Evolutionary conservation across 148 eudicot genomes (phyloP).

Genomic region (Amaranthus hypochondriacus): DNA sequence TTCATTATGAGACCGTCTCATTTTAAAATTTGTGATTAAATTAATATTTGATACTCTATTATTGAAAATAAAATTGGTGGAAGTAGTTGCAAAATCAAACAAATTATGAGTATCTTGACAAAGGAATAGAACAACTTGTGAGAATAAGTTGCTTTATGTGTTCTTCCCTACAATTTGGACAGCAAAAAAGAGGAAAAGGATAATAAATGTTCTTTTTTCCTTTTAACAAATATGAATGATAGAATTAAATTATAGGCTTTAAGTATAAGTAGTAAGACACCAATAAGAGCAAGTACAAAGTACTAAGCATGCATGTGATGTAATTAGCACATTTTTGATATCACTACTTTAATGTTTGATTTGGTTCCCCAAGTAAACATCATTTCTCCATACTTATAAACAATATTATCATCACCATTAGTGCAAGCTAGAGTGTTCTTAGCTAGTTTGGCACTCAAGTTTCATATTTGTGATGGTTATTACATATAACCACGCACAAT

Average conservation of each 20-base stretch:
- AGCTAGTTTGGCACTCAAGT: background rate
- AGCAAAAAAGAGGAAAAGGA: constrained; percentile 1
- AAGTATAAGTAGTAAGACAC: background rate
- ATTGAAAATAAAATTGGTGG: too few relatives aligned
- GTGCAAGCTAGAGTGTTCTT: constrained; percentile 5
- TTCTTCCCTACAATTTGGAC: constrained; percentile 13
- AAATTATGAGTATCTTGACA: constrained; percentile 7
- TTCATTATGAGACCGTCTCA: too few relatives aligned
- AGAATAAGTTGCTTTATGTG: constrained; percentile 1
- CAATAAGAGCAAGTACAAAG: constrained; percentile 7
- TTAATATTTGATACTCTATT: too few relatives aligned
- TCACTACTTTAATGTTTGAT: constrained; percentile 24
- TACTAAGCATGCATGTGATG: constrained; percentile 25
- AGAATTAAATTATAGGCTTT: background rate
- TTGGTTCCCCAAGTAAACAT: constrained; percentile 21
- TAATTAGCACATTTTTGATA: constrained; percentile 21
- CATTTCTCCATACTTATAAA: constrained; percentile 8
- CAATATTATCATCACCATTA: constrained; percentile 2
- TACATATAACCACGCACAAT: too few relatives aligned
- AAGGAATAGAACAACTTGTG: constrained; percentile 8
- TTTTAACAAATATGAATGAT: background rate
- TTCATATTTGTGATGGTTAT: background rate
- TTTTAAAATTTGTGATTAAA: too few relatives aligned
- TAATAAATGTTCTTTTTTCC: background rate
- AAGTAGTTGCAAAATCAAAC: background rate